phyloP scores from a whole-genome alignment of 2,329 filamentous ascomycete genomes.

The Alternaria solani region DNA sequence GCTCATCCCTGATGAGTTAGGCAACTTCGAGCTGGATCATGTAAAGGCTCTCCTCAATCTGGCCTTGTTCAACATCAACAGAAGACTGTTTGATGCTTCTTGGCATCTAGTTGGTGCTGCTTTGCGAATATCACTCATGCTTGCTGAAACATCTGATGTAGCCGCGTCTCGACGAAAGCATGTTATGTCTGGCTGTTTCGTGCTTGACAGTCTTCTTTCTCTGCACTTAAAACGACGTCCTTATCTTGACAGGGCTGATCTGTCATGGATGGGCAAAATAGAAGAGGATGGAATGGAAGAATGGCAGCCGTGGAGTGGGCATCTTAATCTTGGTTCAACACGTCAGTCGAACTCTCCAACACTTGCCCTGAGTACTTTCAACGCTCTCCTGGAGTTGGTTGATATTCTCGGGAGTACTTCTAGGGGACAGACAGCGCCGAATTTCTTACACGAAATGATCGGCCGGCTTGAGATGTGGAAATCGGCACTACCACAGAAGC shows the following conservation, averaged over 20 bases:
- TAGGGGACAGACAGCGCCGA: slow-evolving; percentile 25
- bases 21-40: slow-evolving; percentile 48
- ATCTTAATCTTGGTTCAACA: slow-evolving; percentile 46
- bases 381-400: slow-evolving; percentile 54
- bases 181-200: slow-evolving; percentile 65
- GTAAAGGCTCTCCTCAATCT: slow-evolving; percentile 57
- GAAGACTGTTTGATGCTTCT: slow-evolving; percentile 64
- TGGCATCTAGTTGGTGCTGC: slow-evolving; percentile 72
- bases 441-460: slow-evolving; percentile 47
- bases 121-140: slow-evolving; percentile 59
- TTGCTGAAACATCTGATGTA: slow-evolving; percentile 46
- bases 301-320: slow-evolving; percentile 74
- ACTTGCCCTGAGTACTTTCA: slow-evolving; percentile 62
- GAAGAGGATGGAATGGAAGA: slow-evolving; percentile 74
- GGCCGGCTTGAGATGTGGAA: slow-evolving; percentile 52
- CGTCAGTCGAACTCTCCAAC: slow-evolving; percentile 37
- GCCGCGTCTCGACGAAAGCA: slow-evolving; percentile 45
- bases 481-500: slow-evolving; percentile 31
- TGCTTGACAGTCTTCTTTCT: slow-evolving; percentile 67
- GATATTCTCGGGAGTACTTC: slow-evolving; percentile 30
- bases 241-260: slow-evolving; percentile 59
- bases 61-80: slow-evolving; percentile 67
- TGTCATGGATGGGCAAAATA: slow-evolving; percentile 58
- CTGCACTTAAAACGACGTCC: slow-evolving; percentile 59
- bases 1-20: slow-evolving; percentile 41